These are phyloP conservation scores for Dendrocalamus latiflorus DNA, from an alignment of 202 grass and related monocot genomes.

Conservation along the genomic window DNA sequence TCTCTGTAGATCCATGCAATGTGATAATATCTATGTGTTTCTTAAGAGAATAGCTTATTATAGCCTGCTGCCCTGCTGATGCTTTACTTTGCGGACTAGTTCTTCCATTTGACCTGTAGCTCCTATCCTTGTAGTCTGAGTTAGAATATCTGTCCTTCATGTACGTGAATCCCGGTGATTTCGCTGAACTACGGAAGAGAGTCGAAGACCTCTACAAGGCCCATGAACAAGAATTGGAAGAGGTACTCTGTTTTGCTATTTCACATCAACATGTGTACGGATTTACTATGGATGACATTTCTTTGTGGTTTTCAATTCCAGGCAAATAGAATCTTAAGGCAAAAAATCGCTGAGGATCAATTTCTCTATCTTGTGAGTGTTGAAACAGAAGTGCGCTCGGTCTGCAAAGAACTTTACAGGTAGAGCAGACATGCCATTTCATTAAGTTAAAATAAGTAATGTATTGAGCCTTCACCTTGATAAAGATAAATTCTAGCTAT, in stretches of 20 bases:
- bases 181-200: constrained; percentile 77
- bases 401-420: constrained; percentile 97
- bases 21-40: background rate
- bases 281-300: constrained; percentile 29
- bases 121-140: constrained; percentile 69
- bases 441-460: constrained; percentile 18
- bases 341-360: constrained; percentile 80
- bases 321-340: constrained; percentile 85
- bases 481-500: background rate
- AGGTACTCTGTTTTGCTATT: constrained; percentile 50
- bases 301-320: constrained; percentile 34
- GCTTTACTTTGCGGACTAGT: background rate
- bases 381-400: constrained; percentile 79
- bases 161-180: constrained; percentile 74
- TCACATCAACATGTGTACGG: background rate
- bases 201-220: constrained; percentile 70
- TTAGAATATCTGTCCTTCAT: constrained; percentile 95
- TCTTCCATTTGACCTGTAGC: constrained; percentile 23
- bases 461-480: constrained; percentile 5
- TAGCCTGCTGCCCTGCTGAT: constrained; percentile 1
- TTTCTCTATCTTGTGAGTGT: constrained; percentile 84
- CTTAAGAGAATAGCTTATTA: background rate
- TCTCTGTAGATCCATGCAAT: background rate
- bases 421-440: constrained; percentile 14
- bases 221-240: constrained; percentile 86